These are phyloP conservation scores for Candida ficus DNA, from an alignment of 805 yeast genomes.

Conservation along the genomic window DNA sequence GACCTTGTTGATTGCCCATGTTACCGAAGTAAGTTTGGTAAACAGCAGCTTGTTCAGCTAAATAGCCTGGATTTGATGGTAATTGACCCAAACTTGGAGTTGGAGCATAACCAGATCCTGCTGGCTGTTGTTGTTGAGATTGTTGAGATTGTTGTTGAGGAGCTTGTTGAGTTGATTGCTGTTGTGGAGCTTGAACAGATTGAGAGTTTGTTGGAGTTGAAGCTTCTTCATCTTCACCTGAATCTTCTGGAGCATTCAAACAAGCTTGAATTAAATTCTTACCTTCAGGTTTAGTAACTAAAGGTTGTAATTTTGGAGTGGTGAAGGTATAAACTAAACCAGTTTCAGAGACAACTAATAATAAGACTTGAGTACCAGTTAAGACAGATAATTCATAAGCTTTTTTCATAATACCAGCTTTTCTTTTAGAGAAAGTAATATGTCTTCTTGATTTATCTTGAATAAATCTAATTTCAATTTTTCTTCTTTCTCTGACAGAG, in stretches of 20 bases:
- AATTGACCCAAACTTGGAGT: conserved; percentile 36
- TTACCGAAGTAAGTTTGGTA: conserved; percentile 61
- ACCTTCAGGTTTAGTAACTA: conserved; percentile 96
- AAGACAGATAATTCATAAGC: conserved; percentile 97
- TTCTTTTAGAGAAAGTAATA: conserved; percentile 95
- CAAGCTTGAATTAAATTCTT: conserved; percentile 96
- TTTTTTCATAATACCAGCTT: conserved; percentile 98
- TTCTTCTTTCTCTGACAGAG: conserved; percentile 60
- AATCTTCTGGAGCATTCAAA: conserved; percentile 87
- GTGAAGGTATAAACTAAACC: conserved; percentile 97
- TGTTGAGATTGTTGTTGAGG: conserved; percentile 20
- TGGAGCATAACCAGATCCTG: conserved; percentile 35
- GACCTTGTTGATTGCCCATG: conserved; percentile 55
- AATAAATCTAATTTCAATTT: conserved; percentile 94
- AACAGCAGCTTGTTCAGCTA: conserved; percentile 49
- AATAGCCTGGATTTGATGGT: conserved; percentile 39
- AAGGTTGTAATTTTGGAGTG: conserved; percentile 97
- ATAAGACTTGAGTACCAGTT: conserved; percentile 94
- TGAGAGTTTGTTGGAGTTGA: conserved; percentile 31
- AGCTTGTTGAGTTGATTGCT: conserved; percentile 10
- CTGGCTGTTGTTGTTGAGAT: conserved; percentile 19
- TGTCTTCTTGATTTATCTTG: conserved; percentile 98
- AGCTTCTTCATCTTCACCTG: conserved; percentile 41
- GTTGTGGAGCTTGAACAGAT: conserved; percentile 22
- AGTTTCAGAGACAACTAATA: conserved; percentile 96